Base-by-base conservation (phyloP, 2,329 filamentous ascomycete species). In the Xylariaceae sp. region DNA sequence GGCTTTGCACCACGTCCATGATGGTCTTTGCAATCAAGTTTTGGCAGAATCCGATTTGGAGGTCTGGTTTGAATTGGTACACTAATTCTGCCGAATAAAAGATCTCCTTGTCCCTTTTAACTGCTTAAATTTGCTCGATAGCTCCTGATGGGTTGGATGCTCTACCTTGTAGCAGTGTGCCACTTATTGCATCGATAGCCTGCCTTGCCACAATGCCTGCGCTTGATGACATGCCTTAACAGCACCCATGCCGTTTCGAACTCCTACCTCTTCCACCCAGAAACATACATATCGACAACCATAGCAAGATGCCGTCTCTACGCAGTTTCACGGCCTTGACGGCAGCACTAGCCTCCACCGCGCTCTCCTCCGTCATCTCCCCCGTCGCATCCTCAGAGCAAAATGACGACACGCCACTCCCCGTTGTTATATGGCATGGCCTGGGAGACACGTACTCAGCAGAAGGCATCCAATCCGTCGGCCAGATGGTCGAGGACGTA, bases 341-440 rank as follows among this genome's bases (percentile, higher is more conserved):
- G 3, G 31, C 44, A 11, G 47, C 60, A 5, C 36, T 53, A 36
- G 46, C 55, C 33, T 49, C 39, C 35, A 51, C 53, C 19, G 45
- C 55, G 43, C 53, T 55, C 51, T 35, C 58, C 38, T 17, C 30
- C 48, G 41, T 15, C 48, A 44, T 27, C 46, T 17, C 32, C 18
- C 15, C 44, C 12, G 11, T 18, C 41, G 49, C 43, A 45, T 44
- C 50, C 11, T 56, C 68, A 55, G 69, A 71, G 27, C 68, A 75
- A 38, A 61, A 72, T 43, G 68, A 77, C 63, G 80, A 83, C 58
- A 83, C 80, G n/a, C 90, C 89, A 3, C 80, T 96, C 30, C 94
- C 94, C 1, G 77, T 99, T 33, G 80, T 99, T 52, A 88, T 99
- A 71, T 99, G 94, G 94, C 94, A 99, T 69, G 94, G 82, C 22